Base-by-base conservation (phyloP, 2,329 filamentous ascomycete genomes). In the Cucurbitaria berberidis region DNA sequence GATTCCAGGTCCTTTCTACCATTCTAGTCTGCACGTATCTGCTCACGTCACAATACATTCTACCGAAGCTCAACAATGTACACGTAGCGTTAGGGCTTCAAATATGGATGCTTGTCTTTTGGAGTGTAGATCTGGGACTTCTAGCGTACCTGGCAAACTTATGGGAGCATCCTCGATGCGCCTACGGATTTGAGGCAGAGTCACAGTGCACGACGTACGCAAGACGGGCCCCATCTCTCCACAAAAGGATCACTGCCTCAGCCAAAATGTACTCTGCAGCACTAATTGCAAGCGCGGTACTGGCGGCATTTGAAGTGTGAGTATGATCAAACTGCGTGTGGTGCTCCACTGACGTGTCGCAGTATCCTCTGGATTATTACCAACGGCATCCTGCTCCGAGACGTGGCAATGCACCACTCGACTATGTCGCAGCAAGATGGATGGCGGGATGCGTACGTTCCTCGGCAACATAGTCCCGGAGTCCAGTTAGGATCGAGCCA, bases 1-100 rank as follows among this genome's bases (percentile, higher is more conserved):
- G 10, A 7, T 16, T 18, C 15, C 21, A 52, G 53, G 35, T 30
- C 1, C 64, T 72, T 50, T 83, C 43, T 71, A 74, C 24, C 80
- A 80, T 3, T 42, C 84, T 18, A 70, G 81, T 53, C 16, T 52
- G 45, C 42, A 69, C 79, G 54, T 86, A 84, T 71, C 71, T 78
- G 45, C 64, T 83, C 10, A 69, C 80, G 15, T 76, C 79, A n/a
- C 72, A 77, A 36, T 75, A 72, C 32, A 74, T 72, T 19, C 64
- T 71, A 0, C 74, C 77, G n/a, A 67, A 67, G 2, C 61, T 75
- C 18, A 84, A 81, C 69, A 85, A 85, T 68, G 81, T 81, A 69
- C 84, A 81, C 78, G 80, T 80, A 22, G 74, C 82, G 7, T 68
- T 85, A 3, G 74, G 73, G 19, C 72, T 85, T 32, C 83, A 86